Conservation (phyloP, 2,329 filamentous ascomycete genomes). For the Colletotrichum sp. region DNA sequence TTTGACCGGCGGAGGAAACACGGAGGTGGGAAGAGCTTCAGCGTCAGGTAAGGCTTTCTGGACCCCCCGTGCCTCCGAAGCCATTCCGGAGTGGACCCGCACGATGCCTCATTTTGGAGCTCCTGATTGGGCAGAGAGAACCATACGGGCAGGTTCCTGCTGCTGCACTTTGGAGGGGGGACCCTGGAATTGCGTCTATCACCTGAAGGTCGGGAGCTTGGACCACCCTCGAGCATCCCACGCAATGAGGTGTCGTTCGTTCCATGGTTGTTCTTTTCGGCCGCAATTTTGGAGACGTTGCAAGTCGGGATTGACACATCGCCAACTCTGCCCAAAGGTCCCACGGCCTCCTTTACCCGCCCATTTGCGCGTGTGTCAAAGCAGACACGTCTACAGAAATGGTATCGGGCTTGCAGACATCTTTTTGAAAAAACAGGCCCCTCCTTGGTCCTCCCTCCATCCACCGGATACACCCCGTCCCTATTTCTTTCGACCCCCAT, state of each 20-base stretch:
- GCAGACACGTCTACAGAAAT: not conserved
- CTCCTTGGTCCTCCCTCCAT: not conserved
- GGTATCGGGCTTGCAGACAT: not conserved
- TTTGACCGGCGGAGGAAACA: not conserved
- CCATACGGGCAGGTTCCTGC: not conserved
- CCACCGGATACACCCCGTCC: not conserved
- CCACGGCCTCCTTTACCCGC: not conserved
- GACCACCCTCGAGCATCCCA: not conserved
- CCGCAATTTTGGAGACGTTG: not conserved
- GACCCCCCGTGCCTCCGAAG: not conserved
- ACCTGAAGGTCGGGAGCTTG: not conserved
- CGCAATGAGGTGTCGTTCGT: not conserved
- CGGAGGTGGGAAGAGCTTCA: not conserved
- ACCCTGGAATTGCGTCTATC: not conserved
- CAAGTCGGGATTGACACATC: not conserved
- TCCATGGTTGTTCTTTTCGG: not conserved
- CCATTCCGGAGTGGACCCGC: not conserved
- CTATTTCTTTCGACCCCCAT: not conserved
- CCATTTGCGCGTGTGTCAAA: not conserved
- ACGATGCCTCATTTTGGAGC: not conserved
- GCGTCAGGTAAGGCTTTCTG: constrained; percentile 1
- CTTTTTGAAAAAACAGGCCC: not conserved
- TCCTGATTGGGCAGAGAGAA: not conserved
- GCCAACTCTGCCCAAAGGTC: not conserved
- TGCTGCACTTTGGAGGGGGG: not conserved